Evolutionary conservation across 129 eudicot species (phyloP).

Genomic region (Saposhnikovia divaricata): DNA sequence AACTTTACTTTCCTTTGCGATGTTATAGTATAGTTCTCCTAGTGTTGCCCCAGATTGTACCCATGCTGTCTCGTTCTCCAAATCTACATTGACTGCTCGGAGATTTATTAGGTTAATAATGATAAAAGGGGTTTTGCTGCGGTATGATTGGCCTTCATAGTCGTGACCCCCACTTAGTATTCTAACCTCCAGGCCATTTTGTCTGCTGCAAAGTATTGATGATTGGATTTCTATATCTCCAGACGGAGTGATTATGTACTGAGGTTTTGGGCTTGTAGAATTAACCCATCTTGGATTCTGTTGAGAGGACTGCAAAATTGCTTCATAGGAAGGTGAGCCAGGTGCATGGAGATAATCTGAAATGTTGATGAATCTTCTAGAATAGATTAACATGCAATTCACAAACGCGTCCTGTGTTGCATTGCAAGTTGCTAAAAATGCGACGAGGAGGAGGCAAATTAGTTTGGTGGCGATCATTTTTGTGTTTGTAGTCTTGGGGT

Average conservation of each 20-base stretch:
- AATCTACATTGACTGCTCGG: constrained; percentile 11
- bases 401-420: constrained; percentile 13
- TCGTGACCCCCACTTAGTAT: constrained; percentile 29
- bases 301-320: constrained; percentile 24
- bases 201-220: constrained; percentile 21
- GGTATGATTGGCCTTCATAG: constrained; percentile 29
- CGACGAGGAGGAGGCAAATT: background rate
- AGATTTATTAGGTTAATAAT: constrained; percentile 27
- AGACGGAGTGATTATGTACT: constrained; percentile 21
- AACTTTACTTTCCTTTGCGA: constrained; percentile 14
- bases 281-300: constrained; percentile 34
- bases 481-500: background rate
- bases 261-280: constrained; percentile 19
- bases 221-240: constrained; percentile 18
- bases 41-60: constrained; percentile 28
- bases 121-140: constrained; percentile 18
- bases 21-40: constrained; percentile 28
- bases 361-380: background rate
- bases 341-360: constrained; percentile 13
- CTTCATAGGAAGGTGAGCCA: constrained; percentile 16
- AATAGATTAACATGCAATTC: constrained; percentile 15
- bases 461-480: background rate
- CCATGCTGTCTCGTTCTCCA: constrained; percentile 30
- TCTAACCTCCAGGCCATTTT: constrained; percentile 15
- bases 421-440: background rate